Evolutionary conservation across 1,284 basidiomycete genomes (phyloP).

Genomic region (Boletus hoseneyae): DNA sequence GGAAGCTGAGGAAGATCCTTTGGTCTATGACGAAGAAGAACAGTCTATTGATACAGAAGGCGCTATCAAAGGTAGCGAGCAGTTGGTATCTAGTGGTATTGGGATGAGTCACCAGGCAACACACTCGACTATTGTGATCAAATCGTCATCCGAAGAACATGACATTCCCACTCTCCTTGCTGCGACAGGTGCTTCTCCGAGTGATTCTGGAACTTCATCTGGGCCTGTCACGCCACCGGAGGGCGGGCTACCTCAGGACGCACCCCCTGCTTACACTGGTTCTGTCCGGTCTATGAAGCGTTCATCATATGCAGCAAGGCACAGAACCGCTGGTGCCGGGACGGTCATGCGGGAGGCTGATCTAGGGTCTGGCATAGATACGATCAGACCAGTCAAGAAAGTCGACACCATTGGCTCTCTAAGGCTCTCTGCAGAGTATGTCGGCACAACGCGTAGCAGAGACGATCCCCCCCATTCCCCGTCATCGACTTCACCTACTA

Average conservation of each 20-base stretch:
- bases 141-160: slow-evolving; percentile 39
- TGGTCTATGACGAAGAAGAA: slow-evolving; percentile 40
- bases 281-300: slow-evolving; percentile 55
- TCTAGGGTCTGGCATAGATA: slow-evolving; percentile 81
- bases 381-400: slow-evolving; percentile 90
- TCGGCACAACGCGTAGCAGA: slow-evolving; percentile 62
- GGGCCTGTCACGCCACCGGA: slow-evolving; percentile 33
- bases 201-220: slow-evolving; percentile 37
- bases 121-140: slow-evolving; percentile 73
- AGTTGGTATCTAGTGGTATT: slow-evolving; percentile 37
- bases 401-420: slow-evolving; percentile 78
- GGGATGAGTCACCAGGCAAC: slow-evolving; percentile 52
- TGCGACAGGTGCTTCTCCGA: slow-evolving; percentile 34
- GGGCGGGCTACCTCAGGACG: slow-evolving; percentile 39
- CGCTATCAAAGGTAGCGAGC: slow-evolving; percentile 65
- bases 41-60: slow-evolving; percentile 55
- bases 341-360: slow-evolving; percentile 79
- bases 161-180: slow-evolving; percentile 42
- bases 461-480: slow-evolving; percentile 45
- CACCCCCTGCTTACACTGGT: slow-evolving; percentile 60
- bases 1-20: slow-evolving; percentile 44
- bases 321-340: slow-evolving; percentile 59
- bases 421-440: slow-evolving; percentile 76
- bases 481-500: slow-evolving; percentile 44
- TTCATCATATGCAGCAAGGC: slow-evolving; percentile 72